Evolutionary conservation across 345 rosid species (phyloP).

Genomic region (Rhizophora apiculata): DNA sequence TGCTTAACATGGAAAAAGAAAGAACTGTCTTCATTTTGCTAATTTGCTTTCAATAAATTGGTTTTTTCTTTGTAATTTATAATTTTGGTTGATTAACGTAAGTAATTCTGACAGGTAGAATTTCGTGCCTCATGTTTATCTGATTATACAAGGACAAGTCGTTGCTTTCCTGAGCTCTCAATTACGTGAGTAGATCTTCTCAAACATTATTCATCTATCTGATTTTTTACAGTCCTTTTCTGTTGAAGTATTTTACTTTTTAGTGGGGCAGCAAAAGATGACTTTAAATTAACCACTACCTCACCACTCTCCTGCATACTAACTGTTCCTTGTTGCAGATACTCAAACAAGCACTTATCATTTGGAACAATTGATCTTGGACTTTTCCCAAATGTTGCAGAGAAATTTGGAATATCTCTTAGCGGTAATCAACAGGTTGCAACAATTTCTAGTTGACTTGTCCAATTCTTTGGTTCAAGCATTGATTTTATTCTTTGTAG

Average conservation of each 20-base stretch:
- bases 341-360: conserved; percentile 72
- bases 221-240: neutral
- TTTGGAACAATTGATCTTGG: conserved; percentile 89
- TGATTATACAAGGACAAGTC: conserved; percentile 60
- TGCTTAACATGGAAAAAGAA: neutral
- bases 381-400: conserved; percentile 87
- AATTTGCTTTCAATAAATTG: neutral
- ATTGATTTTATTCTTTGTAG: conserved; percentile 32
- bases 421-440: conserved; percentile 39
- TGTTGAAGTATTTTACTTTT: too few relatives aligned
- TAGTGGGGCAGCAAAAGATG: too few relatives aligned
- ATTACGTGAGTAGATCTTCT: conserved; percentile 46
- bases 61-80: neutral
- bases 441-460: neutral
- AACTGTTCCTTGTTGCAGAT: conserved; percentile 41
- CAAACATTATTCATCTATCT: neutral
- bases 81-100: conserved; percentile 3
- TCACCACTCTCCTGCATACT: conserved; percentile 1
- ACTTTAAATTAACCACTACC: too few relatives aligned
- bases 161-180: conserved; percentile 75
- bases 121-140: conserved; percentile 57
- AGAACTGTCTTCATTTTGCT: neutral
- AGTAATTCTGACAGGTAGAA: conserved; percentile 56
- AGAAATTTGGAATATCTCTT: conserved; percentile 80
- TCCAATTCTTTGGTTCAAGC: conserved; percentile 9